Base-by-base conservation (phyloP, 2,329 filamentous ascomycete species). In the Trichoderma atroviride region DNA sequence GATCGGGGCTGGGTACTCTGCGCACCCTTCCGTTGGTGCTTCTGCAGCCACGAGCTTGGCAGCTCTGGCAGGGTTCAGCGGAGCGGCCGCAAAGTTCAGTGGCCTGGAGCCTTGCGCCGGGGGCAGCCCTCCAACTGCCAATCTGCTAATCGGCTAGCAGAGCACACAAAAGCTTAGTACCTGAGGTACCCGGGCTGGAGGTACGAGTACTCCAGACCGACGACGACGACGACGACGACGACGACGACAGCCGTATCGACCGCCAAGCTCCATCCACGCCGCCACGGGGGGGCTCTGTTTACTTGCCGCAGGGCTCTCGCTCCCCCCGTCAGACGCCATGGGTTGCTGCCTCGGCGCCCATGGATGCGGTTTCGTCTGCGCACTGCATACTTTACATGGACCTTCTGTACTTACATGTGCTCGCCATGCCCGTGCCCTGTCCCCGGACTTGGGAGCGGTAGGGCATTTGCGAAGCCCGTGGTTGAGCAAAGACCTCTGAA, bases 71-170 rank as follows among this genome's bases (percentile, higher is more conserved):
- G 53, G 63, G 53, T 58, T 66, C 53, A 29, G 53, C 29, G 53
- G 37, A 43, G 62, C 62, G 62, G 62, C 62, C 63, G 63, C 63
- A 66, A 66, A 58, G 53, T 66, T 66, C 63, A 66, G 63, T 66
- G 53, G 63, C 63, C 63, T 35, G 27, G 58, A 40, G 58, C 37
- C 59, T 31, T 31, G 29, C 55, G 55, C 52, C 52, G 52, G 52
- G 50, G 47, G 47, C n/a, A 24, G 47, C 47, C 47, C 47, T 50
- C 47, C 47, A 50, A 24, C 47, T 24, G 47, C 11, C 52, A 55
- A 55, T 29, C 14, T 55, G 47, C 22, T 24, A 55, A 55, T 29
- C 27, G 29, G 27, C 24, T 27, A 55, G 52, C 14, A 22, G 13
- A 53, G 14, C 40, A 13, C 40, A n/a, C 24, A 55, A 10, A 55